A percentile compares a stretch with the other conserved stretches of the same genome.
These are phyloP conservation scores for Spergularia marina DNA, from an alignment of 148 eudicot species.

Conservation along the genomic window DNA sequence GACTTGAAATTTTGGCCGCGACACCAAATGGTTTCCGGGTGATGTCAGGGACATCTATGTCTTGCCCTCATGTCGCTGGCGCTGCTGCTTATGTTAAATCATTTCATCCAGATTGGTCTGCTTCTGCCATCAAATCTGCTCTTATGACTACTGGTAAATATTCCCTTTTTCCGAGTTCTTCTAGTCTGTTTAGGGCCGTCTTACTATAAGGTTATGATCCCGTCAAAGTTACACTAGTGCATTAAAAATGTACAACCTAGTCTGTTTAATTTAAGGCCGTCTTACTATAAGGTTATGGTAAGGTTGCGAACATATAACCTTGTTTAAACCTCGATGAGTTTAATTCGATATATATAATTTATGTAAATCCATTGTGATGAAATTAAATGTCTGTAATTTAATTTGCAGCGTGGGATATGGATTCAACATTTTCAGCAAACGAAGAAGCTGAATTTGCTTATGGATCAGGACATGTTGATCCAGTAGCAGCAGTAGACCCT, in stretches of 20 bases:
- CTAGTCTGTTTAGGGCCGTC: background rate
- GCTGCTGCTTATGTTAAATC: slow-evolving; percentile 20
- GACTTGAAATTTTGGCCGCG: slow-evolving; percentile 24
- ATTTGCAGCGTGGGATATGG: background rate
- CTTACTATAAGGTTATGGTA: no score
- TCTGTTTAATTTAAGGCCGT: no score
- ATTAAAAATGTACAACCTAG: no score
- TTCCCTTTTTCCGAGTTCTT: background rate
- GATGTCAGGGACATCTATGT: slow-evolving; percentile 19
- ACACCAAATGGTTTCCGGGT: background rate
- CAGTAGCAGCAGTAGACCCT: slow-evolving; percentile 11
- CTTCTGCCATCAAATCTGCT: slow-evolving; percentile 9
- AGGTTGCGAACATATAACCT: no score
- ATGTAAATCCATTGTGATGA: no score
- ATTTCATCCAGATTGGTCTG: slow-evolving; percentile 10
- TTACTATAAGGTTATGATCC: no score
- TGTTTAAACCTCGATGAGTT: no score
- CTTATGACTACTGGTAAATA: slow-evolving; percentile 8
- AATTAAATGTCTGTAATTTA: no score
- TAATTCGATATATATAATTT: no score
- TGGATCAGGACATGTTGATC: slow-evolving; percentile 18
- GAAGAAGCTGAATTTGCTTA: slow-evolving; percentile 16
- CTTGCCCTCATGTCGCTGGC: slow-evolving; percentile 22
- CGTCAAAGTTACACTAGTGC: no score
- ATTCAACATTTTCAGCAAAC: background rate